Evolutionary conservation across 2,329 filamentous ascomycete species (phyloP).

Genomic region (Helicocarpus griseus): DNA sequence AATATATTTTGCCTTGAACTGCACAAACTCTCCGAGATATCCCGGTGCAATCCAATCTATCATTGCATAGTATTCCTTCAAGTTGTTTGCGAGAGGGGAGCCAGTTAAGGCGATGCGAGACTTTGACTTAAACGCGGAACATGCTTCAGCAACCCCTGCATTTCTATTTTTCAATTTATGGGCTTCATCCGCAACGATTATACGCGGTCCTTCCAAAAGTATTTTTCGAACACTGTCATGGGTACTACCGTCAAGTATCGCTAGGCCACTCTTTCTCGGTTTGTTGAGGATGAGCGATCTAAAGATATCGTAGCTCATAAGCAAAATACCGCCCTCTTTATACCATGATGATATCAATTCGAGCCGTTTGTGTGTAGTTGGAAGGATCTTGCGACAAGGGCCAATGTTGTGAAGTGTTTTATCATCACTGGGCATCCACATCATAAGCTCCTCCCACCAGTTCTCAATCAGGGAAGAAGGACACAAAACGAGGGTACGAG

Average conservation of each 20-base stretch:
- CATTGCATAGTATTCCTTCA: slow-evolving; percentile 77
- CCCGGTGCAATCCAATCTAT: slow-evolving; percentile 76
- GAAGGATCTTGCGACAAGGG: slow-evolving; percentile 33
- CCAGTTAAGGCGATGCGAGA: slow-evolving; percentile 77
- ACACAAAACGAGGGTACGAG: slow-evolving; percentile 63
- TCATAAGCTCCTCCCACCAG: slow-evolving; percentile 67
- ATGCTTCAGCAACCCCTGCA: slow-evolving; percentile 44
- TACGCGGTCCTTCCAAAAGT: slow-evolving; percentile 53
- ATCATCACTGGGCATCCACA: slow-evolving; percentile 51
- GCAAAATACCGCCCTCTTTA: slow-evolving; percentile 57
- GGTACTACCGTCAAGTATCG: slow-evolving; percentile 24
- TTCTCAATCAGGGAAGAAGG: slow-evolving; percentile 68
- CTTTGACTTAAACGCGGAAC: slow-evolving; percentile 53
- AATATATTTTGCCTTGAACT: slow-evolving; percentile 63
- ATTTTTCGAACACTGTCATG: slow-evolving; percentile 36
- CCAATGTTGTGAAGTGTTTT: background rate
- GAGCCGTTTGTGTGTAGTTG: slow-evolving; percentile 37
- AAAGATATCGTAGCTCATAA: slow-evolving; percentile 67
- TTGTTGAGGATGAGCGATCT: slow-evolving; percentile 34
- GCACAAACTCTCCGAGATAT: slow-evolving; percentile 58
- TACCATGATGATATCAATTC: slow-evolving; percentile 51
- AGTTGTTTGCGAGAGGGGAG: slow-evolving; percentile 74
- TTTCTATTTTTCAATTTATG: slow-evolving; percentile 63
- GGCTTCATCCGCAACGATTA: slow-evolving; percentile 79
- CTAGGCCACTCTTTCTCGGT: slow-evolving; percentile 15